Conservation (phyloP, 2,329 filamentous ascomycete species). For the Claviceps purpurea region DNA sequence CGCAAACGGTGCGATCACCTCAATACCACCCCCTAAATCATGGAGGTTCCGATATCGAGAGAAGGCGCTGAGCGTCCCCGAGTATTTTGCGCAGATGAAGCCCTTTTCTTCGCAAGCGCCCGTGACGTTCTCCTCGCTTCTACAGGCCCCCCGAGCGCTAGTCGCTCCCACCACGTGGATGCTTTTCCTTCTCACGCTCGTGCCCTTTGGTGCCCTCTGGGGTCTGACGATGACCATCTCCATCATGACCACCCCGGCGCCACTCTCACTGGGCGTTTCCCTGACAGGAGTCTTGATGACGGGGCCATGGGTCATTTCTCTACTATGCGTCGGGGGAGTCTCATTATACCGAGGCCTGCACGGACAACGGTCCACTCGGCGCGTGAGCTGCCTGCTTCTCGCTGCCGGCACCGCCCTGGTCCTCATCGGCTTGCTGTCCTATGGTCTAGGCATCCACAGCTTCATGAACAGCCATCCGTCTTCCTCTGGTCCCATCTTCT, state of each 20-base stretch:
- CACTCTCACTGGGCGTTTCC: conserved; percentile 26
- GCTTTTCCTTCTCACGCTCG: conserved; percentile 28
- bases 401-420: conserved; percentile 24
- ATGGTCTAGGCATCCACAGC: conserved; percentile 25
- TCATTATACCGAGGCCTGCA: conserved; percentile 19
- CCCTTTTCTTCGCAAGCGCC: conserved; percentile 23
- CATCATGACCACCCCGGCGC: conserved; percentile 31
- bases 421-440: conserved; percentile 28
- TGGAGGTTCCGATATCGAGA: conserved; percentile 15
- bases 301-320: conserved; percentile 29
- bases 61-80: conserved; percentile 18
- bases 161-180: conserved; percentile 36
- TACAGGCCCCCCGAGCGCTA: conserved; percentile 35
- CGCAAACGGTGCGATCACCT: conserved; percentile 11
- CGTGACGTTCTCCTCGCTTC: conserved; percentile 17
- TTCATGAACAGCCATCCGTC: conserved; percentile 17
- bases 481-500: conserved; percentile 13
- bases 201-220: conserved; percentile 35
- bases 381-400: conserved; percentile 20
- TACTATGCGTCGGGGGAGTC: conserved; percentile 19
- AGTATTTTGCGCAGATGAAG: conserved; percentile 27
- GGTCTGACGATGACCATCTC: conserved; percentile 31
- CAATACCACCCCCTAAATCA: conserved; percentile 9
- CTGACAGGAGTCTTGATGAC: conserved; percentile 31
- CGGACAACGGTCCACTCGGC: conserved; percentile 19